Base-by-base conservation (phyloP, 225 moss, liverwort and hornwort genomes). In the Bryum argenteum region DNA sequence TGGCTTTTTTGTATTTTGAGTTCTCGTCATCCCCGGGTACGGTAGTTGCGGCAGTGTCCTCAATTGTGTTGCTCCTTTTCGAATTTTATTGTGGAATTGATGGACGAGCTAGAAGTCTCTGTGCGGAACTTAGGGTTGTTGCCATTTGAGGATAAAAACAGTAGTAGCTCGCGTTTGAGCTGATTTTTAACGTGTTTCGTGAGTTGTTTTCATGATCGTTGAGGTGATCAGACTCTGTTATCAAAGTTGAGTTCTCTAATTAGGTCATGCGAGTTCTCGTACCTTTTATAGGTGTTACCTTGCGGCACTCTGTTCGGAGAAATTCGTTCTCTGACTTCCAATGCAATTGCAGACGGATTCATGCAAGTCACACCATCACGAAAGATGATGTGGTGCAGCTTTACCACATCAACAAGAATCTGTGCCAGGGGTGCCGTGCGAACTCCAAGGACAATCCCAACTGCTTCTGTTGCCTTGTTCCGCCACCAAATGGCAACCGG, bases 401-500 rank as follows among this genome's bases (percentile, higher is more conserved):
- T 56, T 98, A 83, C 71, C 92, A 89, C 71, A 77, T 94, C 77
- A 88, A 94, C 73, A 98, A 87, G 79, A 88, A 89, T 5, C n/a
- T 76, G 13, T 98, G 97, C 83, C 85, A 89, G 67, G 94, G 97
- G 61, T 98, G 97, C 71, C 87, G 97, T 58, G 88, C 81, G n/a
- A 98, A 94, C 52, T 63, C 82, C 26, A 98, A 94, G 72, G 97
- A 98, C 83, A 92, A 89, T 47, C 97, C 97, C 24, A 98, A 94
- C 72, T 98, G 97, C 70, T 92, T 98, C 53, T 98, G 97, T 73
- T 87, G 86, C 75, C 81, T 98, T 58, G 89, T 98, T 63, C 96
- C 96, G 33, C 97, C 97, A 19, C 86, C 83, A n/a, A 87, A 78
- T 69, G 90, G 97, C 33, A 71, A 80, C 39, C 94, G 94, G 71